Base-by-base conservation (phyloP, 2,329 filamentous ascomycete species). In the Chaetomium sp. region DNA sequence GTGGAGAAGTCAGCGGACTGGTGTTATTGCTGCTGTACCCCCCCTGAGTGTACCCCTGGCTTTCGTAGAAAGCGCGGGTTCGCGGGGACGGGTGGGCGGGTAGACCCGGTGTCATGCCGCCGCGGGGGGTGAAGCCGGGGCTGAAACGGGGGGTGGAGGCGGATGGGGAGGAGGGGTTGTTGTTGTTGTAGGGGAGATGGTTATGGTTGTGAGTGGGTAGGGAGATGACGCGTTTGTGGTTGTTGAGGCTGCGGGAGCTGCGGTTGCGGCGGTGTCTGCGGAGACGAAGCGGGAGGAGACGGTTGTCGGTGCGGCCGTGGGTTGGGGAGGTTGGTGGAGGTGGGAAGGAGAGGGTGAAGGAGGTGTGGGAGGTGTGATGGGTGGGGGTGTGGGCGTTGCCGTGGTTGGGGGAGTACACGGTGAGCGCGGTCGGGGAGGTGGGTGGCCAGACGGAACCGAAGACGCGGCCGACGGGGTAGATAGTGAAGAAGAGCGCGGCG, bases 381-480 rank as follows among this genome's bases (percentile, higher is more conserved):
- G 67, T 50, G 1, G 69, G 19, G 19, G 19, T 27, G 19, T 27
- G 19, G 19, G 19, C 19, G 19, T 27, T 14, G 35, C 34, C 35
- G 3, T 44, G 42, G 14, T 42, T 27, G 49, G 49, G 14, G n/a
- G 45, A 14, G 5, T 12, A 43, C 37, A 35, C 40, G 6, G 35
- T 42, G 49, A 27, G 5, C 33, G 38, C 48, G 33, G 19, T 14
- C 38, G 73, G 69, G 2, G 72, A 72, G 2, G 73, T 76, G 11
- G 68, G 60, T n/a, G 64, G 63, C 74, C 76, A 76, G 4, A 72
- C 68, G 0, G 59, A 54, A 2, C 71, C 70, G 49, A 77, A 76
- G 0, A 70, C 71, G 6, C 62, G 59, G 0, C 74, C 74, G 0
- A 72, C 73, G 3, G 74, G 71, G 35, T 70, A 66, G 1, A 67